phyloP scores from a whole-genome alignment of 1,284 basidiomycete species.

The Ganoderma lingzhi region DNA sequence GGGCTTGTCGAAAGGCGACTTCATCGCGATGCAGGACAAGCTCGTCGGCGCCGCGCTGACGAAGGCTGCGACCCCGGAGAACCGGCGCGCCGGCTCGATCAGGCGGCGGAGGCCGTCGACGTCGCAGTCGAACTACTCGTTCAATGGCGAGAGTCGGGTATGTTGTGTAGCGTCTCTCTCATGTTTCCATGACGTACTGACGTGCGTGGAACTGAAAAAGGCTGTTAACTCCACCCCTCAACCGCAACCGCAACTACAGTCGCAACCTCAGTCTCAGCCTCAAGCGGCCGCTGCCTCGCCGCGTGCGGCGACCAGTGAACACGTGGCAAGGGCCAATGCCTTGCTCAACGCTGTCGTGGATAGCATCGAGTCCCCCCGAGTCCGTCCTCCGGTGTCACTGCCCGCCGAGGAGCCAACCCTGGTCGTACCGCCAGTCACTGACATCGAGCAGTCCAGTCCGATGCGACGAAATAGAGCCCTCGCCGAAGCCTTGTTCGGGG shows the following conservation, averaged over 20 bases:
- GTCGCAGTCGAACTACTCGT: conserved; percentile 80
- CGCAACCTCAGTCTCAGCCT: conserved; percentile 19
- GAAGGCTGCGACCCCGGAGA: conserved; percentile 62
- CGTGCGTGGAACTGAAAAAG: conserved; percentile 43
- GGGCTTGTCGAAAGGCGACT: conserved; percentile 74
- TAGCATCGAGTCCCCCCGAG: conserved; percentile 62
- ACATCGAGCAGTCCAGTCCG: conserved; percentile 46
- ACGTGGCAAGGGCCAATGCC: conserved; percentile 64
- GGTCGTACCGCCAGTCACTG: conserved; percentile 32
- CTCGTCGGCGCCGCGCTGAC: conserved; percentile 66
- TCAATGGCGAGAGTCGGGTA: conserved; percentile 57
- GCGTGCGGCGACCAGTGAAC: conserved; percentile 38
- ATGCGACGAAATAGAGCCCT: conserved; percentile 74
- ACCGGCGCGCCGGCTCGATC: conserved; percentile 58
- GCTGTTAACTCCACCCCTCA: conserved; percentile 61
- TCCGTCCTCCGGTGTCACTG: conserved; percentile 37
- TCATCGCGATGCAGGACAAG: conserved; percentile 75
- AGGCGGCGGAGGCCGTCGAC: conserved; percentile 78
- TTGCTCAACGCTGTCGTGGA: conserved; percentile 73
- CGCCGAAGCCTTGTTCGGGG: conserved; percentile 76
- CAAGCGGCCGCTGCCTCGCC: conserved; percentile 16
- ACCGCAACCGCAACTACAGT: conserved; percentile 34
- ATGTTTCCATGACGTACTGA: background rate
- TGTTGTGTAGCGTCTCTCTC: background rate
- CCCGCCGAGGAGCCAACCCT: conserved; percentile 39